Conservation (phyloP, 148 eudicot species). For the Limonium bicolor region DNA sequence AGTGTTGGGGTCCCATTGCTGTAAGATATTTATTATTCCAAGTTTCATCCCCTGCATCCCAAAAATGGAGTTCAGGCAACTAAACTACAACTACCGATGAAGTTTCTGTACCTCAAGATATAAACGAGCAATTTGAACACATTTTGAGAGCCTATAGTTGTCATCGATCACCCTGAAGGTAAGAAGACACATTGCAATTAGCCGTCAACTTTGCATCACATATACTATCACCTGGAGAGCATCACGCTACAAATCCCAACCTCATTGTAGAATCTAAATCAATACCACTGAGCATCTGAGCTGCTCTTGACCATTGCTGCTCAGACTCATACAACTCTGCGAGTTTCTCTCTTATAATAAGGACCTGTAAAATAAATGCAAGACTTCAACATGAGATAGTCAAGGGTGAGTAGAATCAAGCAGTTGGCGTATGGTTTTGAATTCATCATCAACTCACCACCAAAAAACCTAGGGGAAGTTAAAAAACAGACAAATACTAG, state of each 20-base stretch:
- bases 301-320: slow-evolving; percentile 92
- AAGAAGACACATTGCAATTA: neutral
- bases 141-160: slow-evolving; percentile 73
- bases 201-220: neutral
- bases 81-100: too few species aligned
- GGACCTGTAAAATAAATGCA: slow-evolving; percentile 28
- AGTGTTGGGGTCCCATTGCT: too few species aligned
- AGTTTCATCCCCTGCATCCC: too few species aligned
- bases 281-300: slow-evolving; percentile 98
- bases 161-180: slow-evolving; percentile 79
- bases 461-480: too few species aligned
- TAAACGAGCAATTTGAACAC: slow-evolving; percentile 92
- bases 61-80: too few species aligned
- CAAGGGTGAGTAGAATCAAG: neutral
- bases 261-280: slow-evolving; percentile 96
- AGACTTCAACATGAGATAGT: too few species aligned
- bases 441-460: too few species aligned
- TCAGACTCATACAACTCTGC: slow-evolving; percentile 91
- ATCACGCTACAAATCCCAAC: too few species aligned
- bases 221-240: neutral
- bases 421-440: too few species aligned
- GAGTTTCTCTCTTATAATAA: slow-evolving; percentile 85
- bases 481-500: too few species aligned
- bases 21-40: too few species aligned
- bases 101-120: slow-evolving; percentile 85